Evolutionary conservation across 345 rosid genomes (phyloP), one percentile per base, ranked within the genome.

Genomic region (Hypericum perforatum): DNA sequence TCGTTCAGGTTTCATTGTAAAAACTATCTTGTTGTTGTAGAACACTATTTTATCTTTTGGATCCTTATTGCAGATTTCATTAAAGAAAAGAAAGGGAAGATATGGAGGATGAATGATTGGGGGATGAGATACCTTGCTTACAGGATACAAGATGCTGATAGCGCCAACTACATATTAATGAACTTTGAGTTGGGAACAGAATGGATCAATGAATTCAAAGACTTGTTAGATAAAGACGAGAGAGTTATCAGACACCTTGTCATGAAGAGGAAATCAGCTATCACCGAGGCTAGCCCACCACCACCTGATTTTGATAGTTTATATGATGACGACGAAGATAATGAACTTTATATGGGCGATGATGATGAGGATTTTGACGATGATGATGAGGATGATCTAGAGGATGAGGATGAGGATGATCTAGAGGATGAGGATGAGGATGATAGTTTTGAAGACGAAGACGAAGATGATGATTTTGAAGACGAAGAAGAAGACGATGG

Each of bases 31-130:
- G 42, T 29, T 29, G 9, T 11, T 7, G 5, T 45, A 56, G 48
- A 53, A 58, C 13, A 50, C 51, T 14, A 9, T n/a, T 2, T 8
- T 4, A n/a, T 46, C 29, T 8, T 45, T 15, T 67, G 7, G 2
- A 22, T 22, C 32, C 32, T 22, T 22, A 22, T 49, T 60, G 73
- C 73, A 86, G 98, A 73, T 40, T 90, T 84, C 53, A 11, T 90
- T n/a, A 77, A 63, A 70, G 92, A 84, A 79, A 84, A 87, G 79
- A 85, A 71, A 58, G 98, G 95, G 50, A 82, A 37, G 70, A 55
- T 90, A 12, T 90, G 94, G 95, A 86, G 96, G 73, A 50, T 80
- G 57, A 88, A 74, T 58, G 95, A 91, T 48, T 91, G 98, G 96
- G 96, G 98, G 1, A 79, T 91, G 59, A 85, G 98, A 13, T 79